Evolutionary conservation across 176 grass and related monocot species (phyloP), one percentile per base, ranked within the genome.

Genomic region (Oryza meyeriana): DNA sequence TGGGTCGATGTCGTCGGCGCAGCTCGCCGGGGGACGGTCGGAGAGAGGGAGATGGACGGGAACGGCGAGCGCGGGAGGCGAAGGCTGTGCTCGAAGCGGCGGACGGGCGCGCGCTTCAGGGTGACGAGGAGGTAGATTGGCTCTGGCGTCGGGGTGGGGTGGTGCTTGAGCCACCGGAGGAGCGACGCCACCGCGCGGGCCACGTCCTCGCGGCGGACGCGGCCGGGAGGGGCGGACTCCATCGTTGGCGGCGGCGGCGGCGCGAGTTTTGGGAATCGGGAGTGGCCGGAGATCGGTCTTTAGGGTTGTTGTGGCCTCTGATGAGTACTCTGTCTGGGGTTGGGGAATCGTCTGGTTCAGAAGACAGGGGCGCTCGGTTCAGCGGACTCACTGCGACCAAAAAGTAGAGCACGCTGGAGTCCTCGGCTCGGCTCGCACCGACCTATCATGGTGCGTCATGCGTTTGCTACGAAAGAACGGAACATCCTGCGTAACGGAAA

Each of bases 81-180:
- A 67, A 93, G 81, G 13, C 66, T 28, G 85, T 87, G 87, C 72
- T 83, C 76, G 67, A 84, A 81, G 59, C 81, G 88, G 50, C 74
- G 81, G 33, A 70, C 31, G 67, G 91, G 87, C 24, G 85, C 35
- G 67, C 32, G 6, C 66, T 90, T 93, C 32, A 87, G 50, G 67
- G 87, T 73, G 47, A 93, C 11, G 61, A 93, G 69, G 39, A 93
- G 87, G 77, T 90, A 89, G 41, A 93, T 80, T 61, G 80, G 84
- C 45, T 90, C 87, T 65, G 64, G 61, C 71, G 42, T 31, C 8
- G 85, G 72, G 3, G 85, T 52, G 4, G 87, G 80, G 71, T 77
- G 65, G 66, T 74, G 84, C 36, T 70, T 73, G 50, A 91, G 79
- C 92, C 88, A 94, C 11, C 84, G 81, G 32, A 91, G 92, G 8